Percentiles rank a stretch among this genome's conserved stretches.
These are phyloP conservation scores for Buxus sempervirens DNA, from an alignment of 164 flowering plant genomes.

Conservation along the genomic window DNA sequence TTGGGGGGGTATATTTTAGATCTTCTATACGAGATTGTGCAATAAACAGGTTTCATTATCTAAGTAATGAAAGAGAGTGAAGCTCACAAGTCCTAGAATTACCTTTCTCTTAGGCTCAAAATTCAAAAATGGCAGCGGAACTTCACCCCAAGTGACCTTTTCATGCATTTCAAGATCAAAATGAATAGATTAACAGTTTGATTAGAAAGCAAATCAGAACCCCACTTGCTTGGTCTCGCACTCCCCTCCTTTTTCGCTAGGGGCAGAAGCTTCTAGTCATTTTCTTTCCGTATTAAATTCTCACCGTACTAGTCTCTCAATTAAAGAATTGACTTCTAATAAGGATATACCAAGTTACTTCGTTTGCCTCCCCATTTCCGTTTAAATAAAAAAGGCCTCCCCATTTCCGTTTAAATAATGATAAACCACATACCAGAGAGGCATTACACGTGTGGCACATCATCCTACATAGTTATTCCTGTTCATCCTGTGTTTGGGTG, in stretches of 20 bases:
- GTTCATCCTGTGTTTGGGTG: too few relatives aligned
- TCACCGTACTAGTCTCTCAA: not conserved
- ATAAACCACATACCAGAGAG: too few relatives aligned
- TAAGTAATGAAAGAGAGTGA: too few relatives aligned
- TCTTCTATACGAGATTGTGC: too few relatives aligned
- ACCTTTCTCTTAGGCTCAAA: not conserved
- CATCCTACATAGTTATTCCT: too few relatives aligned
- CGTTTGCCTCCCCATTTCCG: not conserved
- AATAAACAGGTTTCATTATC: too few relatives aligned
- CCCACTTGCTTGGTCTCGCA: constrained; percentile 34
- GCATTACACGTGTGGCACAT: too few relatives aligned
- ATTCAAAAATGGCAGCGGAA: constrained; percentile 14
- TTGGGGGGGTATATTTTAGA: too few relatives aligned
- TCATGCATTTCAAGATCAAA: not conserved
- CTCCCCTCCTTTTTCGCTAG: constrained; percentile 26
- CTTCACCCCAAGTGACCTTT: constrained; percentile 13
- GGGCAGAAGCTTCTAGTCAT: constrained; percentile 15
- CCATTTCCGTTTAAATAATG: not conserved
- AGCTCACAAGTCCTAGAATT: too few relatives aligned
- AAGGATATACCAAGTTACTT: not conserved
- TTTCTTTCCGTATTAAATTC: not conserved
- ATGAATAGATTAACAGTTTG: not conserved
- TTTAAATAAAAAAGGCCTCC: not conserved
- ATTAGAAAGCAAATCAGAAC: constrained; percentile 19
- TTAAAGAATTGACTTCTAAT: not conserved